Percentiles rank a stretch among this genome's conserved stretches.
Evolutionary conservation across 257 asterid genomes (phyloP).

Genomic region (Mentha longifolia): DNA sequence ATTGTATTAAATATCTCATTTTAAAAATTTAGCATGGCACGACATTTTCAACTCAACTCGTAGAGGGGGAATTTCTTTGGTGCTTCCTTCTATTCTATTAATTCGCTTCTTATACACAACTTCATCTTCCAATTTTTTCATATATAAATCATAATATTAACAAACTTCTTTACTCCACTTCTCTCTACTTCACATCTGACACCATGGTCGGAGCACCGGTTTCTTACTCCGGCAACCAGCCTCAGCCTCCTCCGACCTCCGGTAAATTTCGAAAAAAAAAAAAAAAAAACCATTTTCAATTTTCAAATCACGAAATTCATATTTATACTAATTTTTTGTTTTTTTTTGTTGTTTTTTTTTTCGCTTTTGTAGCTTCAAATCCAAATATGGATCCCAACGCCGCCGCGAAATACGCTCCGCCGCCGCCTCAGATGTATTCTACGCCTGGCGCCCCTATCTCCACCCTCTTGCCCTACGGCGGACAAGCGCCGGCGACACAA

Average conservation of each 20-base stretch:
- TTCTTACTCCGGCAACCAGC: conserved; percentile 50
- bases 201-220: conserved; percentile 61
- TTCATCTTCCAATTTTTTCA: not conserved
- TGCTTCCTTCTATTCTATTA: conserved; percentile 34
- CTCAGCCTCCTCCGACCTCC: conserved; percentile 30
- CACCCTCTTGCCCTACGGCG: conserved; percentile 47
- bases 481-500: conserved; percentile 21
- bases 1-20: too few relatives aligned
- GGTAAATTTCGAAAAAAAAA: not conserved
- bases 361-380: conserved; percentile 1
- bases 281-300: not conserved
- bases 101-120: not conserved
- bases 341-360: not conserved
- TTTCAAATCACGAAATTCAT: not conserved
- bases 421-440: conserved; percentile 37
- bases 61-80: conserved; percentile 21
- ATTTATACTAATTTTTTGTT: too few relatives aligned
- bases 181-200: conserved; percentile 3
- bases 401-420: conserved; percentile 33
- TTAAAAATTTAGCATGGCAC: not conserved
- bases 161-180: not conserved
- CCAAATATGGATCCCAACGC: conserved; percentile 15
- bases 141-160: too few relatives aligned
- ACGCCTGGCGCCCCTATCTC: conserved; percentile 50
- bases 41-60: conserved; percentile 41